Evolutionary conservation across 106 monocot genomes (phyloP), one percentile per base, ranked within the genome.

Genomic region (Xerophyta viscosa): DNA sequence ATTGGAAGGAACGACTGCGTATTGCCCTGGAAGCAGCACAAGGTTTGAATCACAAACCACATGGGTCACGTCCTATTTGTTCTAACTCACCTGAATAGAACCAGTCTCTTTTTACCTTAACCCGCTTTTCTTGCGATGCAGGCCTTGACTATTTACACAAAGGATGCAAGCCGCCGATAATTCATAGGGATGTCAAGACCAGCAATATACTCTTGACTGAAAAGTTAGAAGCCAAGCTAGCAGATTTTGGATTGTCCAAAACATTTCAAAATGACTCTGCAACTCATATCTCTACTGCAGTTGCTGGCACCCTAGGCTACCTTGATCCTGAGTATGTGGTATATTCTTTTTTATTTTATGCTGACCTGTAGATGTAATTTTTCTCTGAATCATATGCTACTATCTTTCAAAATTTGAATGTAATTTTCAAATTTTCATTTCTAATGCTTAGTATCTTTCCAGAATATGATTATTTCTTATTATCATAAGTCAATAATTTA

Each of bases 171-270:
- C 83, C 78, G 0, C 78, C 41, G 2, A 75, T 84, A 57, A 67
- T 84, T 13, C 83, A 84, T 48, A 62, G 83, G 3, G 83, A 84
- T 48, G 55, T 84, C 24, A 84, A 78, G 61, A 78, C 83, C 29
- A 48, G 39, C 67, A 84, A 84, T 63, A 84, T 84, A 15, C 55
- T 84, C 14, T 48, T 84, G 5, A 74, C 74, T 37, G 24, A 41
- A 31, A 29, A 46, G 15, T 71, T 58, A 37, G 70, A 78, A 18
- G 83, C 74, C 8, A 84, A 84, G 29, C 71, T 84, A 2, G 83
- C 78, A 0, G 83, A 84, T 31, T 84, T 84, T 25, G 83, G 83
- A 0, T 74, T 84, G 6, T 78, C 83, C 0, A 56, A 69, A 3
- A 66, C 73, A 21, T 64, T 74, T 56, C 78, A 69, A 3, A n/a